Conservation (phyloP, 208 protist species). For the Lotmaria passim region DNA sequence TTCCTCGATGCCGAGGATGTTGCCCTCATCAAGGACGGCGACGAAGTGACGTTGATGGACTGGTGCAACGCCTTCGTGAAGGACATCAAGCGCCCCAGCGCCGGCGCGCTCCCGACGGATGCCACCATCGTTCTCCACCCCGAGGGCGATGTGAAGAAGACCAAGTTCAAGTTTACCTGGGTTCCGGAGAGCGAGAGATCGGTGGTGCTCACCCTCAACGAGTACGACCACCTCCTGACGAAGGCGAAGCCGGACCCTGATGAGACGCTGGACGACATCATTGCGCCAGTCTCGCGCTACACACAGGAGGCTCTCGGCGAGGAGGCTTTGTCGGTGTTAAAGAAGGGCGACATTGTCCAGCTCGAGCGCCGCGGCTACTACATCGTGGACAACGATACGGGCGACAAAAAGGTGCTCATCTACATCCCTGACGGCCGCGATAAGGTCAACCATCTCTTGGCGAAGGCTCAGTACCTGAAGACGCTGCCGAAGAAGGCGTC, state of each 20-base stretch:
- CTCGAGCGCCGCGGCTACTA: constrained; percentile 98
- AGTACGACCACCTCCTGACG: constrained; percentile 98
- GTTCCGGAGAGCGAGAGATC: constrained; percentile 83
- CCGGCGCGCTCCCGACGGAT: constrained; percentile 54
- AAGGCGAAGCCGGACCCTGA: constrained; percentile 97
- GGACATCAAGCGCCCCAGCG: constrained; percentile 62
- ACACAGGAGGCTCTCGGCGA: constrained; percentile 87
- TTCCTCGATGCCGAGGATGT: constrained; percentile 96
- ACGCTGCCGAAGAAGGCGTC: constrained; percentile 63
- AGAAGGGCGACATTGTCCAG: constrained; percentile 96
- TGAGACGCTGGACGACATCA: constrained; percentile 91
- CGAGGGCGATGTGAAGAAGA: constrained; percentile 97
- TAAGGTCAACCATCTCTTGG: constrained; percentile 91
- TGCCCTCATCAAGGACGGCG: constrained; percentile 85
- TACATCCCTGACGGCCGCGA: constrained; percentile 88
- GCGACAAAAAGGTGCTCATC: constrained; percentile 71
- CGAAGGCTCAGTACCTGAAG: constrained; percentile 92
- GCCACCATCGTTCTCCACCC: constrained; percentile 86
- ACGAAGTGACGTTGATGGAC: constrained; percentile 99
- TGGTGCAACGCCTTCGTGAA: constrained; percentile 97
- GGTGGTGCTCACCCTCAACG: constrained; percentile 77
- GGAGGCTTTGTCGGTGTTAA: constrained; percentile 81
- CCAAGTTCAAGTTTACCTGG: constrained; percentile 98
- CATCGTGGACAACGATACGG: constrained; percentile 91
- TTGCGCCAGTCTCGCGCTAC: constrained; percentile 91